Evolutionary conservation across 1,284 basidiomycete genomes (phyloP).

Genomic region (Tilletiopsis washingtonensis): DNA sequence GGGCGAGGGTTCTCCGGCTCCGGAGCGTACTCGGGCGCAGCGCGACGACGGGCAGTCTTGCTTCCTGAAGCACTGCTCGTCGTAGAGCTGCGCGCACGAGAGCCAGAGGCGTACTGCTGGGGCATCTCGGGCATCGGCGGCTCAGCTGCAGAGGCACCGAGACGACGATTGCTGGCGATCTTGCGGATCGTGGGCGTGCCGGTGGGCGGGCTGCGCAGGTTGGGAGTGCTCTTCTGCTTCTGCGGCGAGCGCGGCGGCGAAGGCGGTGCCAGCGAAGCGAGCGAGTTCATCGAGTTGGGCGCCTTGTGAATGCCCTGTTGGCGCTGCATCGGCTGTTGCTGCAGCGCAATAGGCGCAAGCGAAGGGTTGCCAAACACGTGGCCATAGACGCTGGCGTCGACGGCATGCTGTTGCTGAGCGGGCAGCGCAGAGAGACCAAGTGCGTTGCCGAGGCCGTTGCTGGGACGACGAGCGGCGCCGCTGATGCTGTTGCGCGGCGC

Average conservation of each 20-base stretch:
- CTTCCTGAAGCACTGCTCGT: background rate
- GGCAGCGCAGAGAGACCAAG: background rate
- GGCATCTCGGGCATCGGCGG: background rate
- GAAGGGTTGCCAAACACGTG: too few species aligned
- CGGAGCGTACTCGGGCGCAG: too few species aligned
- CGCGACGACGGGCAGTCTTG: background rate
- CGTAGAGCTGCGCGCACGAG: too few species aligned
- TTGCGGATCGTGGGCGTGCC: background rate
- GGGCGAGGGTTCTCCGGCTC: too few species aligned
- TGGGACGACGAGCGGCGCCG: background rate
- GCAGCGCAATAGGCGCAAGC: too few species aligned
- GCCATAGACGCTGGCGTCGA: background rate
- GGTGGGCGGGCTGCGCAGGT: constrained; percentile 12
- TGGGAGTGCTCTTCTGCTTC: constrained; percentile 28
- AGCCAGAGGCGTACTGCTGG: too few species aligned
- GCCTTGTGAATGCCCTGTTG: background rate
- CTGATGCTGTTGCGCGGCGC: background rate
- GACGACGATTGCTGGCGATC: constrained; percentile 6
- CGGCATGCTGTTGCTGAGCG: background rate
- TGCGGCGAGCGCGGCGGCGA: constrained; percentile 17
- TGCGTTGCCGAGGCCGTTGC: background rate
- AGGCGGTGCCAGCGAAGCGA: background rate
- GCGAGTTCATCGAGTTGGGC: background rate
- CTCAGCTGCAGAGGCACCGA: background rate
- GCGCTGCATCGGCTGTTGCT: too few species aligned